Conservation (phyloP, 106 monocot genomes). For the Alisma plantagoaquatica region DNA sequence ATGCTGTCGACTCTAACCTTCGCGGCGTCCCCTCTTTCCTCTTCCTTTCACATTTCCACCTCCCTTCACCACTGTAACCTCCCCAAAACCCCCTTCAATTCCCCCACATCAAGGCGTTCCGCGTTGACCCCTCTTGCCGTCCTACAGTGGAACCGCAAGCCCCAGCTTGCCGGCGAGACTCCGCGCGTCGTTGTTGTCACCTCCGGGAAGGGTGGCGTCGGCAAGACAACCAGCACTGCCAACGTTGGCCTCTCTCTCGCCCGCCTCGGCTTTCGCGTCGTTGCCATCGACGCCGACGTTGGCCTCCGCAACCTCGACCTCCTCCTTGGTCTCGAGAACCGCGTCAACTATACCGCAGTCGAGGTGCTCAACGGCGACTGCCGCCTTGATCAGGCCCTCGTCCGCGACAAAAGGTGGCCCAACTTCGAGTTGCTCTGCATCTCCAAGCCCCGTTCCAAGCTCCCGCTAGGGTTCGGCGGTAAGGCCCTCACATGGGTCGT, state of each 20-base stretch:
- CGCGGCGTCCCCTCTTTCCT: not conserved
- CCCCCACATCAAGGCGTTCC: too few species aligned
- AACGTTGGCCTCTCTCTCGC: constrained; percentile 87
- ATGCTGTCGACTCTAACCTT: not conserved
- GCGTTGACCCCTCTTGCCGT: constrained; percentile 5
- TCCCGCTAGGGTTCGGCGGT: constrained; percentile 58
- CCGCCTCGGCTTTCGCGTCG: constrained; percentile 64
- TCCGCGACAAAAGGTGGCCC: constrained; percentile 56
- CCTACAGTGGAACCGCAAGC: constrained; percentile 63
- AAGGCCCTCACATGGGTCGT: constrained; percentile 62
- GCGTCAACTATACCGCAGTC: constrained; percentile 64
- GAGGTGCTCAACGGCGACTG: constrained; percentile 70
- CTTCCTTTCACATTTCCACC: too few species aligned
- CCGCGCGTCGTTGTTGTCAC: constrained; percentile 80
- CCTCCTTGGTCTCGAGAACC: constrained; percentile 92
- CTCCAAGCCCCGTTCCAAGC: constrained; percentile 65
- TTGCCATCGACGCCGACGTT: constrained; percentile 73
- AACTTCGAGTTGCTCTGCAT: constrained; percentile 60
- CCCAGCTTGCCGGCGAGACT: constrained; percentile 55
- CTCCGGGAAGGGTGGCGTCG: constrained; percentile 95
- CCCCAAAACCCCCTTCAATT: not conserved
- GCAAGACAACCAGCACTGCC: constrained; percentile 94
- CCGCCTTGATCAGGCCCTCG: constrained; percentile 74
- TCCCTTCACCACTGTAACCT: not conserved
- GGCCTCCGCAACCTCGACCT: constrained; percentile 97